Conservation (phyloP, 2,329 filamentous ascomycete species). For the Calonectria montana region DNA sequence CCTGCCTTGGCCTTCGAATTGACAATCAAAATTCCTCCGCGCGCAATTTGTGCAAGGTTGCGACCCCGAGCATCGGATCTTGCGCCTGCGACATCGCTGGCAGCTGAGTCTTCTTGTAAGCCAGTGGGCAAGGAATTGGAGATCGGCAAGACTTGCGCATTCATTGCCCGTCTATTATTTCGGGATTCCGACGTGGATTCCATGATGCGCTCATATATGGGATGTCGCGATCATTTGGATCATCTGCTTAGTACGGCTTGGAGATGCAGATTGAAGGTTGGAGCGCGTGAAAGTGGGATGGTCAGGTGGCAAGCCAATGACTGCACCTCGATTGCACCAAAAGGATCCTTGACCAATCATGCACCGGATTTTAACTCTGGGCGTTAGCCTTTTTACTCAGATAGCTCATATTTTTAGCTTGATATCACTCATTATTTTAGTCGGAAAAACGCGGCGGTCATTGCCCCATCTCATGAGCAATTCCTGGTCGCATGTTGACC, state of each 20-base stretch:
- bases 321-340: neutral
- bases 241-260: neutral
- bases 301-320: slow-evolving; percentile 2
- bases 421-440: neutral
- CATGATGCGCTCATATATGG: neutral
- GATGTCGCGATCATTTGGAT: neutral
- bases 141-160: neutral
- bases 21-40: slow-evolving; percentile 7
- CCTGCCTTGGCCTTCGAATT: slow-evolving; percentile 17
- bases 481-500: neutral
- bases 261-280: neutral
- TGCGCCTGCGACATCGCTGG: slow-evolving; percentile 19
- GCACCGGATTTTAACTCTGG: neutral
- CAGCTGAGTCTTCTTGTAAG: slow-evolving; percentile 12
- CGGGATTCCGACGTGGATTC: neutral
- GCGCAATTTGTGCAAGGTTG: slow-evolving; percentile 21
- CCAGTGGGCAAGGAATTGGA: neutral
- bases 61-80: slow-evolving; percentile 21
- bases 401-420: neutral
- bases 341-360: neutral
- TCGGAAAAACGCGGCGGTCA: neutral
- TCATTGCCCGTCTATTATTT: slow-evolving; percentile 2
- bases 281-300: neutral
- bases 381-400: neutral
- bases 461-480: neutral